These are phyloP conservation scores for Diaporthe velutina DNA, from an alignment of 2,329 filamentous ascomycete species.

Conservation along the genomic window DNA sequence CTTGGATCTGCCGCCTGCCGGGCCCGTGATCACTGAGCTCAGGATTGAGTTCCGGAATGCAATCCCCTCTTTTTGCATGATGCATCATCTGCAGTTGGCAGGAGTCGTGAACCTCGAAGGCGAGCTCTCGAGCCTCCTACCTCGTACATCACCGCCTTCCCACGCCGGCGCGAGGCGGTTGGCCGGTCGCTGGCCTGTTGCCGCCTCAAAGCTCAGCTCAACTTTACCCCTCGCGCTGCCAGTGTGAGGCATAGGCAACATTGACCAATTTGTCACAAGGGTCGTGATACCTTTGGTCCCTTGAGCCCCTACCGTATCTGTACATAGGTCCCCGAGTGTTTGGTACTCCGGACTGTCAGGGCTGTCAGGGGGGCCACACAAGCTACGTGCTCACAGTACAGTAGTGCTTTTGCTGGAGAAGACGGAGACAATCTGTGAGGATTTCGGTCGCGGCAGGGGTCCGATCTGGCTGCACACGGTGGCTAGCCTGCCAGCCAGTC, in stretches of 20 bases:
- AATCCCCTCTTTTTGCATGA: slow-evolving; percentile 31
- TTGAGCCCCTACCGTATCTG: background rate
- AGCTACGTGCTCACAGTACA: slow-evolving; percentile 15
- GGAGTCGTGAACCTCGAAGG: slow-evolving; percentile 25
- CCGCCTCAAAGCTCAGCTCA: slow-evolving; percentile 20
- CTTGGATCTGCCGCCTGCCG: slow-evolving; percentile 37
- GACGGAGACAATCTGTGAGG: background rate
- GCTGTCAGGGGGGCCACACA: slow-evolving; percentile 7
- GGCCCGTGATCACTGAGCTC: slow-evolving; percentile 28
- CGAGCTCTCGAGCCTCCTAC: slow-evolving; percentile 21
- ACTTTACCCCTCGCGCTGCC: background rate
- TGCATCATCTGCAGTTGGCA: slow-evolving; percentile 34
- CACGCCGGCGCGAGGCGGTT: slow-evolving; percentile 4
- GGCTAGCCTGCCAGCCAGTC: slow-evolving; percentile 36
- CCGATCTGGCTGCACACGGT: slow-evolving; percentile 24
- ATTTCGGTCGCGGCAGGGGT: slow-evolving; percentile 10
- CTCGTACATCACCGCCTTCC: slow-evolving; percentile 1
- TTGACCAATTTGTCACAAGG: background rate
- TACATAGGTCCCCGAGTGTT: background rate
- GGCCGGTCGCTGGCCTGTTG: background rate
- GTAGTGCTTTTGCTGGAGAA: slow-evolving; percentile 6
- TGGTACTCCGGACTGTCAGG: background rate
- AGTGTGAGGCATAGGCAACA: background rate
- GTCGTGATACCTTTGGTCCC: background rate
- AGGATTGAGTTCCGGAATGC: slow-evolving; percentile 36